Evolutionary conservation across 169 alveolate species (phyloP).

Genomic region (Plasmodium relictum): DNA sequence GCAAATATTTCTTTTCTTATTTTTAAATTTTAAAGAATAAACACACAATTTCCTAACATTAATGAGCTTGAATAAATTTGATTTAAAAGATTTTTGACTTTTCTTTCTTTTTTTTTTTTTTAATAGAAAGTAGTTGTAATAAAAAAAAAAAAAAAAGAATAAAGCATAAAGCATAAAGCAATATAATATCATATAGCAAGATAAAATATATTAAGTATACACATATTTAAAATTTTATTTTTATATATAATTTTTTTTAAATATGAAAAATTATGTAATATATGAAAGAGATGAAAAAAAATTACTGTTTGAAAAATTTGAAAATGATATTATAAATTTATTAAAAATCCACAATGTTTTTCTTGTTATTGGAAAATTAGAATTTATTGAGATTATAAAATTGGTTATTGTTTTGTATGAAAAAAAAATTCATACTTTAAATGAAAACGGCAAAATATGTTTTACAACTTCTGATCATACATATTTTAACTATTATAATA

Average conservation of each 20-base stretch:
- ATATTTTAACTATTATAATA: conserved; percentile 3
- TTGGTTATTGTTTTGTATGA: conserved; percentile 49
- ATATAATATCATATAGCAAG: background rate
- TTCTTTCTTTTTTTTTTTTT: no score
- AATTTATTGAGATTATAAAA: conserved; percentile 50
- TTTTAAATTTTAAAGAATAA: no score
- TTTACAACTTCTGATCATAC: conserved; percentile 39
- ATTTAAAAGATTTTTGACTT: no score
- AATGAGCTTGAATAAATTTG: no score
- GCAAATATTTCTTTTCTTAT: no score
- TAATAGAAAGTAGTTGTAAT: no score
- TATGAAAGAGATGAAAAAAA: conserved; percentile 57
- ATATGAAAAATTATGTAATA: conserved; percentile 46
- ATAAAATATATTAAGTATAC: background rate
- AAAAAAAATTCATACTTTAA: conserved; percentile 65
- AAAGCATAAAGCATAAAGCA: background rate
- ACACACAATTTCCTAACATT: no score
- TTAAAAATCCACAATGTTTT: conserved; percentile 39
- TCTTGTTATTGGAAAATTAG: conserved; percentile 50
- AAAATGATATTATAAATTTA: conserved; percentile 40
- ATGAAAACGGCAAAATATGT: conserved; percentile 57
- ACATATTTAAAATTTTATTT: no score
- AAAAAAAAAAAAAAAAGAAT: background rate
- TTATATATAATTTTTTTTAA: no score
- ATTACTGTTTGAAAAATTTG: conserved; percentile 51